A percentile compares a stretch with the other conserved stretches of the same genome.
These are phyloP conservation scores for Paramecium biaurelia DNA, from an alignment of 73 alveolate genomes.

Conservation along the genomic window DNA sequence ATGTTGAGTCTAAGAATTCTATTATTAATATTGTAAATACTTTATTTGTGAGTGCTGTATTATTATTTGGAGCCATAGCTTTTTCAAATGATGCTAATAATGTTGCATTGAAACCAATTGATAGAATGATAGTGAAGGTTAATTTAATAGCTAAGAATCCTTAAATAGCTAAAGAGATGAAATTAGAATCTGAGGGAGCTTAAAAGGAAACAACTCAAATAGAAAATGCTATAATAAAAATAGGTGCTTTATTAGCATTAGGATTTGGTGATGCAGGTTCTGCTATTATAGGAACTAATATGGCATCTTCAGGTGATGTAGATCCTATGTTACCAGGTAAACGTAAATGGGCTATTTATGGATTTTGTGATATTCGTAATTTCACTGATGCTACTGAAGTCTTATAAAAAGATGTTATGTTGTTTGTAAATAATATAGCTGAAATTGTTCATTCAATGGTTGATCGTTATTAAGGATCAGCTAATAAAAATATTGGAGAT, in stretches of 20 bases:
- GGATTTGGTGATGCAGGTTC: constrained; percentile 89
- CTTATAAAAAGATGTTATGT: constrained; percentile 95
- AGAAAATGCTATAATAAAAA: constrained; percentile 96
- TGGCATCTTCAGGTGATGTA: constrained; percentile 79
- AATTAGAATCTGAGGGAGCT: constrained; percentile 53
- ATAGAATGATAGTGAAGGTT: constrained; percentile 81
- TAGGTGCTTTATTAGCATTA: constrained; percentile 85
- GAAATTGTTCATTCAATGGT: constrained; percentile 96
- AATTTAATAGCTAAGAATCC: constrained; percentile 79
- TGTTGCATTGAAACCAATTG: constrained; percentile 84
- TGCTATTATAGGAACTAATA: constrained; percentile 75
- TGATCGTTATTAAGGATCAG: constrained; percentile 94
- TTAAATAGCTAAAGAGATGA: constrained; percentile 63
- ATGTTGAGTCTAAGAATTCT: background rate
- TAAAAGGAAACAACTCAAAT: constrained; percentile 86
- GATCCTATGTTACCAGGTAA: constrained; percentile 84
- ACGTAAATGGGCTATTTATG: constrained; percentile 81
- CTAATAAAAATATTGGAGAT: constrained; percentile 99
- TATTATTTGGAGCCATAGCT: constrained; percentile 73
- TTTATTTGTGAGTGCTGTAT: constrained; percentile 71
- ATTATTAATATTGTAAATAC: constrained; percentile 51
- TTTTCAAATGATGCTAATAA: constrained; percentile 82
- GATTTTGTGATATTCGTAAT: constrained; percentile 89
- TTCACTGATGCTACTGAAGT: constrained; percentile 88
- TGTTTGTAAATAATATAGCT: constrained; percentile 98